These are phyloP conservation scores for Kondoa subrosea DNA, from an alignment of 768 basidiomycete genomes.

Conservation along the genomic window DNA sequence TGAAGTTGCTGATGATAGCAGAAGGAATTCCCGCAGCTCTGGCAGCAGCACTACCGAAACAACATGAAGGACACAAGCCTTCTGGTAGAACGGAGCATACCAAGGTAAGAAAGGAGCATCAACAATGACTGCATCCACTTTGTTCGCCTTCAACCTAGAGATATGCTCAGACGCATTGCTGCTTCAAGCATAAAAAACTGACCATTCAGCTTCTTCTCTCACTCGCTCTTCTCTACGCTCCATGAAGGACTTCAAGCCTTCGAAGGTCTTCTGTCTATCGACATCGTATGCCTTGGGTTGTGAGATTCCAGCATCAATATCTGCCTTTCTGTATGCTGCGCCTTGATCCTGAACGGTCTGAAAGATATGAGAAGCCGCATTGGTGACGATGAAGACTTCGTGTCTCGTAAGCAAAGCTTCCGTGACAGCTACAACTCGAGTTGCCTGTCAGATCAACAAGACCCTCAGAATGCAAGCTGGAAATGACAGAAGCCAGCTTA, in stretches of 20 bases:
- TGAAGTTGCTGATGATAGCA: slow-evolving; percentile 61
- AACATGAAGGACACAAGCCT: background rate
- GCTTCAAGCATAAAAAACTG: slow-evolving; percentile 25
- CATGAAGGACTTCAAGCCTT: slow-evolving; percentile 47
- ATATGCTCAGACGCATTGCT: background rate
- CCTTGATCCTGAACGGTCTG: slow-evolving; percentile 46
- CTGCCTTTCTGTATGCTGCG: slow-evolving; percentile 50
- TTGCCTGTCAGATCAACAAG: no score
- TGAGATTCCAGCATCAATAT: slow-evolving; percentile 63
- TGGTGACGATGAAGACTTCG: slow-evolving; percentile 50
- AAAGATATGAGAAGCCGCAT: slow-evolving; percentile 57
- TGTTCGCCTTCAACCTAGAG: slow-evolving; percentile 8
- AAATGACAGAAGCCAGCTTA: no score
- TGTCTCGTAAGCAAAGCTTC: slow-evolving; percentile 42
- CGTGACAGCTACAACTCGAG: slow-evolving; percentile 59
- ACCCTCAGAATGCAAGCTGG: background rate
- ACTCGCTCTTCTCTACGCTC: slow-evolving; percentile 42
- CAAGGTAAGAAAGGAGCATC: slow-evolving; percentile 18
- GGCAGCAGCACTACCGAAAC: slow-evolving; percentile 40
- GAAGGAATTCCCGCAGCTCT: slow-evolving; percentile 49
- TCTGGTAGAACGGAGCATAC: slow-evolving; percentile 8
- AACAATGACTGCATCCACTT: slow-evolving; percentile 7
- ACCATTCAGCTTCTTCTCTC: slow-evolving; percentile 55
- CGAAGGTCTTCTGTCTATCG: slow-evolving; percentile 52
- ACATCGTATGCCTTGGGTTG: slow-evolving; percentile 66